phyloP scores from a whole-genome alignment of 2,329 filamentous ascomycete species.

The Colletotrichum gigasporum region DNA sequence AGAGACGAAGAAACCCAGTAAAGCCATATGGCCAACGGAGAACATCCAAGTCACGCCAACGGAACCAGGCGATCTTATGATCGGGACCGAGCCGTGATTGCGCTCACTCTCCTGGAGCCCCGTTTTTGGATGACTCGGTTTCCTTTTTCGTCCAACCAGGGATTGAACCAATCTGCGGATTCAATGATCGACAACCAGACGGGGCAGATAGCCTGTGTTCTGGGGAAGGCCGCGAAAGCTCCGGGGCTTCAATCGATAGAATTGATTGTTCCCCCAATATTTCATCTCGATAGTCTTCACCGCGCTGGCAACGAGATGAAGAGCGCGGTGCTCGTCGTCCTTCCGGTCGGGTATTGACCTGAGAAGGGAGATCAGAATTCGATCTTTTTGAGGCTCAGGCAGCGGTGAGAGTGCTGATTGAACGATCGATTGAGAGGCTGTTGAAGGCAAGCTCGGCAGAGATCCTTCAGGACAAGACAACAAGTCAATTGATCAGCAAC shows the following conservation, averaged over 20 bases:
- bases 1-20: not conserved
- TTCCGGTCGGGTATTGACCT: not conserved
- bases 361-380: not conserved
- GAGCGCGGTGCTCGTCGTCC: not conserved
- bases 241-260: not conserved
- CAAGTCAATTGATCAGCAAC: not conserved
- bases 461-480: not conserved
- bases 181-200: slow-evolving; percentile 26
- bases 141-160: slow-evolving; percentile 17
- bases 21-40: slow-evolving; percentile 3
- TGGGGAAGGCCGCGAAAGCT: slow-evolving; percentile 19
- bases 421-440: not conserved
- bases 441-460: not conserved
- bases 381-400: not conserved
- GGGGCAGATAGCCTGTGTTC: slow-evolving; percentile 13
- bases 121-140: slow-evolving; percentile 6
- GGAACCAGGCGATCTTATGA: slow-evolving; percentile 18
- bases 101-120: not conserved
- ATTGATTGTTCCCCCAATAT: slow-evolving; percentile 9
- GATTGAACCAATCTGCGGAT: slow-evolving; percentile 20
- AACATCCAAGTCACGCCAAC: not conserved
- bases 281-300: slow-evolving; percentile 15
- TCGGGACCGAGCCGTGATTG: slow-evolving; percentile 20
- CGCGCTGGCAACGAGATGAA: slow-evolving; percentile 1
- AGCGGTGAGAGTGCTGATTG: not conserved